Evolutionary conservation across 2,329 filamentous ascomycete species (phyloP).

Genomic region (Fusarium mexicanum): DNA sequence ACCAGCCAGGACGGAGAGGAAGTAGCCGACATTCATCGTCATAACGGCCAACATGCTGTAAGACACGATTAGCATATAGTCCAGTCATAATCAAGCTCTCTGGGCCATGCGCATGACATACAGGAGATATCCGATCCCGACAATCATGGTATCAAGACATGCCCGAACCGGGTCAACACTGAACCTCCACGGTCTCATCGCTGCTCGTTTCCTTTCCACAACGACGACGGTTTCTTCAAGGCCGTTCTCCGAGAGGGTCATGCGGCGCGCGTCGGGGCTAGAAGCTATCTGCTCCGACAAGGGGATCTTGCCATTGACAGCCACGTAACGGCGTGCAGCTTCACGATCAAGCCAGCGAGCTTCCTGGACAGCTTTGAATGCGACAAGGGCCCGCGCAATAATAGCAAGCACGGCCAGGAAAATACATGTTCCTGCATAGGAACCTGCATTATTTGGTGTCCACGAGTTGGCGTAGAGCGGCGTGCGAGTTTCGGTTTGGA

Average conservation of each 20-base stretch:
- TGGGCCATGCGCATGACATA: conserved; percentile 59
- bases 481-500: conserved; percentile 65
- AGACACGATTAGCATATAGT: conserved; percentile 2
- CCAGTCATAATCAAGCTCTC: not conserved
- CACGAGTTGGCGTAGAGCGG: conserved; percentile 71
- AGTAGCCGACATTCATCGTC: conserved; percentile 89
- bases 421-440: conserved; percentile 90
- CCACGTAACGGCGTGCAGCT: conserved; percentile 78
- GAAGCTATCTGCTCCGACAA: conserved; percentile 67
- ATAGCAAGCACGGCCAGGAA: conserved; percentile 84
- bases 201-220: conserved; percentile 65
- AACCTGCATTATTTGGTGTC: conserved; percentile 75
- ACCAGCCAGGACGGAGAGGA: conserved; percentile 80
- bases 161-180: conserved; percentile 82
- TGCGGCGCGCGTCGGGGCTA: conserved; percentile 71
- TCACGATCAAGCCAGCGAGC: conserved; percentile 75
- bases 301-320: conserved; percentile 71
- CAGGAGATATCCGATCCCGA: conserved; percentile 86
- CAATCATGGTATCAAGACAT: conserved; percentile 73
- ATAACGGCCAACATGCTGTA: conserved; percentile 91
- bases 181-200: conserved; percentile 78
- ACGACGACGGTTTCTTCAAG: conserved; percentile 83
- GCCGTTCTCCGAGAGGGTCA: conserved; percentile 75
- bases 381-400: conserved; percentile 75
- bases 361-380: conserved; percentile 72